Evolutionary conservation across 805 yeast species (phyloP), one percentile per base, ranked within the genome.

Genomic region (Naumovozyma baii): DNA sequence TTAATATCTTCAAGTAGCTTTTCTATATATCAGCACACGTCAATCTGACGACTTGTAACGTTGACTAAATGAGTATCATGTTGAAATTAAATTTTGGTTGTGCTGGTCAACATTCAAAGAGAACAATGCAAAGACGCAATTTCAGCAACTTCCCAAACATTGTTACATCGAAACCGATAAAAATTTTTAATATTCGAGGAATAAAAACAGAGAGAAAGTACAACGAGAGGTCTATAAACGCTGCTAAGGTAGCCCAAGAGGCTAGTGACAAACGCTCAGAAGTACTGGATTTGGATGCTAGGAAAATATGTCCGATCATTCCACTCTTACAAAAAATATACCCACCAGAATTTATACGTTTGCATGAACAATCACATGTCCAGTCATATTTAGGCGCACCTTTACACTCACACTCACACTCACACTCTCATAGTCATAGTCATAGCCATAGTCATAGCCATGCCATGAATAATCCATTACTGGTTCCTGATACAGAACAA

Each of bases 401-500:
- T 26, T 18, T 29, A 14, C 31, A 29, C 15, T 12, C 31, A 5
- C 31, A 29, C 13, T 29, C 31, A 5, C 31, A 19, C 18, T 18
- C 34, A 14, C 44, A 46, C 30, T 22, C 35, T 3, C 45, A 44
- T 31, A 26, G 42, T 3, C 49, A 49, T 41, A 26, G 44, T 5
- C 61, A 61, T 31, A 32, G 47, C 7, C 70, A 67, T 38, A 48
- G 60, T 4, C 71, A 68, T 35, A 40, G 60, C 3, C 63, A 60
- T 39, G 57, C 55, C 2, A 59, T 57, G 16, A 48, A 51, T 28
- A 59, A 54, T 37, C 62, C 63, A 3, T 34, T 64, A 38, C 45
- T 66, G 12, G 61, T 62, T 3, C 40, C 62, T 45, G 65, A 68
- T 55, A 66, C 64, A 47, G 72, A 66, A 39, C 65, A 70, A 37